A percentile compares a stretch with the other conserved stretches of the same genome.
Evolutionary conservation across 2,329 filamentous ascomycete species (phyloP).

Genomic region (Sporothrix humicola): DNA sequence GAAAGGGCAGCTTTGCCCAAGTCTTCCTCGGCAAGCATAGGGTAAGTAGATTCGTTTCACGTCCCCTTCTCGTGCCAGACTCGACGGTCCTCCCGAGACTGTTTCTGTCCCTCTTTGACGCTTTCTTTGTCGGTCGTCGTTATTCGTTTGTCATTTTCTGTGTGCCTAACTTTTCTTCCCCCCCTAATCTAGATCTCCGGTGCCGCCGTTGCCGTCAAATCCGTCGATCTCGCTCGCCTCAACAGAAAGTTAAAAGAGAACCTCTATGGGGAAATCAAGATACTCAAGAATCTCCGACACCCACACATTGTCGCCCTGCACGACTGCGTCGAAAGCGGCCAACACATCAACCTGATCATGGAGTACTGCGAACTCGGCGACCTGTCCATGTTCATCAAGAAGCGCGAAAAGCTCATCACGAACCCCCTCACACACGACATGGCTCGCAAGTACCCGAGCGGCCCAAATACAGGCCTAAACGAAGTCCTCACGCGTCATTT

Average conservation of each 20-base stretch:
- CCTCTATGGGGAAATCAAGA: constrained; percentile 92
- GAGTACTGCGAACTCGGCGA: constrained; percentile 97
- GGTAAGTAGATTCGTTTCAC: constrained; percentile 58
- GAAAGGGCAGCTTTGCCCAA: constrained; percentile 95
- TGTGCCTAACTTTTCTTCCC: constrained; percentile 1
- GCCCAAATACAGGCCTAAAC: constrained; percentile 81
- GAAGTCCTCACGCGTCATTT: constrained; percentile 98
- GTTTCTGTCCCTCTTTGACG: not conserved
- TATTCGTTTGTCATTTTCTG: not conserved
- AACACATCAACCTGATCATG: constrained; percentile 96
- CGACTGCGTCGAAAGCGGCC: constrained; percentile 85
- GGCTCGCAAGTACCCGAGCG: constrained; percentile 90
- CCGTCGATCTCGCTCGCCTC: constrained; percentile 85
- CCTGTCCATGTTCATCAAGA: constrained; percentile 94
- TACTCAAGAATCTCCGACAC: constrained; percentile 90
- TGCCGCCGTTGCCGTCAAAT: constrained; percentile 92
- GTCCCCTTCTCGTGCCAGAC: not conserved
- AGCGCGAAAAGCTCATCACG: constrained; percentile 77
- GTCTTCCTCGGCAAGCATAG: constrained; percentile 88
- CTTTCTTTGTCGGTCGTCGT: not conserved
- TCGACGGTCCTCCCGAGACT: not conserved
- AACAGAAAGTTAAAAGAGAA: constrained; percentile 98
- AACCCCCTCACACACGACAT: constrained; percentile 86
- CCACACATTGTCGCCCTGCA: constrained; percentile 97
- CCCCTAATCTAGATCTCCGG: constrained; percentile 66